Evolutionary conservation across 2,329 filamentous ascomycete genomes (phyloP), one percentile per base, ranked within the genome.

Genomic region (Cladosporium oxysporum): DNA sequence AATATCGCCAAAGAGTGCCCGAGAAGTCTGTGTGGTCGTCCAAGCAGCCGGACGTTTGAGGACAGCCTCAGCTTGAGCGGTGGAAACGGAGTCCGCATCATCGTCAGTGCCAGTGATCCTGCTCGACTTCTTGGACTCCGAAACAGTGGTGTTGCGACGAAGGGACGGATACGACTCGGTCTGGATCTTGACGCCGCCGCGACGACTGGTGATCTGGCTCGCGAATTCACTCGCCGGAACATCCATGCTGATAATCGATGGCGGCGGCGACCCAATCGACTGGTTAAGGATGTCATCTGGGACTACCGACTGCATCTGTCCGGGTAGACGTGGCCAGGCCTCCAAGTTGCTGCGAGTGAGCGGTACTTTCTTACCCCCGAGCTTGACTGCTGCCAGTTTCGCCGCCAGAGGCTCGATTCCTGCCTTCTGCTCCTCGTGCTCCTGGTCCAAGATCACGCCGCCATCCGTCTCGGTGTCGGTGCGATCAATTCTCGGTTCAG

Each of bases 1-100:
- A 0, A 75, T 76, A 7, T 74, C 68, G 5, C 75, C 74, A 63
- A 81, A 81, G n/a, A 81, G 74, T 1, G 68, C 68, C 2, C 69
- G 70, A 47, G 73, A 70, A 11, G 67, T 66, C 5, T 55, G 31
- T 18, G 55, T 61, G 1, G 57, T 63, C 1, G 29, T 66, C 72
- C 71, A 72, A 14, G 68, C 66, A 28, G 31, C 52, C 5, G 60
- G 50, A 7, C 53, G 47, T 4, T 16, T 26, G 28, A 65, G 57
- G 2, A 65, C 57, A 16, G 12, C 26, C 33, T 60, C 58, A 5
- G 61, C 26, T 14, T 41, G 41, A 11, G 60, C 29, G 14, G 66
- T 66, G 18, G 58, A 7, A 5, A 52, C 58, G 14, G 67, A 67
- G 12, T 41, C 62, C 2, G 50, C 37, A 16, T 55, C 66, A 33